These are phyloP conservation scores for Leishmania braziliensis DNA, from an alignment of 208 protist species.

Conservation along the genomic window DNA sequence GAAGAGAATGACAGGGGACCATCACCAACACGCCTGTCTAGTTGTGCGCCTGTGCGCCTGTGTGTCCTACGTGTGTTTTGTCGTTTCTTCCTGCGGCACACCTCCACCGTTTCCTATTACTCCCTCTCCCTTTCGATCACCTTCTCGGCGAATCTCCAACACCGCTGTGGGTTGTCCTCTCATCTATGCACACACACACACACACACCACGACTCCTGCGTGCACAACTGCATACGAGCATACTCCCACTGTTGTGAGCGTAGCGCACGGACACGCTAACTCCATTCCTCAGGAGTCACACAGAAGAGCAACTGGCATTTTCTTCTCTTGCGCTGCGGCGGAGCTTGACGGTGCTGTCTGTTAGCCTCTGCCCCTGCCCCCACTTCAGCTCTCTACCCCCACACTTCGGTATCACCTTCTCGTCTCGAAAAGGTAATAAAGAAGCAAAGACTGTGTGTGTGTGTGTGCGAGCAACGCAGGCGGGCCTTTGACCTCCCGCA, in stretches of 20 bases:
- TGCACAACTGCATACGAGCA: background rate
- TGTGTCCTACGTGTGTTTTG: background rate
- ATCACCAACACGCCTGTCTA: background rate
- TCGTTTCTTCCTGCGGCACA: background rate
- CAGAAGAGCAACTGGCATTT: background rate
- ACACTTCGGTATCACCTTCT: background rate
- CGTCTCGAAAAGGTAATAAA: background rate
- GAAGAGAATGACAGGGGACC: background rate
- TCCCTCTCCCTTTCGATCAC: background rate
- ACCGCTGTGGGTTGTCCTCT: background rate
- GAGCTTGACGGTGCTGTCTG: background rate
- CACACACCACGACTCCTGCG: background rate
- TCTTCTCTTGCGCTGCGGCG: background rate
- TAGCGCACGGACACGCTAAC: background rate
- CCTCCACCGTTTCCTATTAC: background rate
- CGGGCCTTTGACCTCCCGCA: background rate
- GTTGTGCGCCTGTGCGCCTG: background rate
- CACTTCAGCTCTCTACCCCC: background rate
- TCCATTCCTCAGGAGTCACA: background rate
- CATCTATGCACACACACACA: background rate
- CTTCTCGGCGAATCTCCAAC: background rate
- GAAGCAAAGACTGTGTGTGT: background rate
- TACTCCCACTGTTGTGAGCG: background rate
- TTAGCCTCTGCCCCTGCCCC: background rate
- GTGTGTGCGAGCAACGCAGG: background rate